Base-by-base conservation (phyloP, 805 yeast species). In the Kluyveromyces aestuarii region DNA sequence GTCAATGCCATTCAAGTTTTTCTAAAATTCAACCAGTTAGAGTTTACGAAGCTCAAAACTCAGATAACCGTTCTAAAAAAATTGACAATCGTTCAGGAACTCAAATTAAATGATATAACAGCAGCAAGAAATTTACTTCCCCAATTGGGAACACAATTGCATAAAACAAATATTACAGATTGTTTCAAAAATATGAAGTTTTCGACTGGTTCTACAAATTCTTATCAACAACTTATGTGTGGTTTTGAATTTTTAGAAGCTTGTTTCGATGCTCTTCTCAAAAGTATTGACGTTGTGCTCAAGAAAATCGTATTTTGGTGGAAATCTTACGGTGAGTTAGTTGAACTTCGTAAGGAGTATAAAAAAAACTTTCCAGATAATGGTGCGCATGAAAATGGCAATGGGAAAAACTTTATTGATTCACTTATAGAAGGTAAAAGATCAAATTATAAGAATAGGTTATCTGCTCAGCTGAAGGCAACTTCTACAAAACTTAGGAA, bases 371-470 rank as follows among this genome's bases (percentile, higher is more conserved):
- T 58, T 53, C 63, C 61, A 51, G 59, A 45, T 43, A 50, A 40
- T 52, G 51, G 37, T 54, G 62, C 49, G 46, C 45, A 40, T 21
- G 16, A 19, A 5, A 8, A 35, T 10, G 35, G 4, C 18, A 17
- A 27, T 16, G 14, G 16, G n/a, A 49, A 44, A 10, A 44, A 43
- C 16, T 40, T 47, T 2, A 21, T 41, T 11, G 60, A 60, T 1
- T 65, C 55, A 52, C 67, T 79, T 38, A 69, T 79, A 11, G 87
- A 82, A 48, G 76, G 74, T 35, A 74, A 79, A 51, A 72, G 75
- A 52, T 63, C 72, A 11, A 71, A 72, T 45, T 75, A 77, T 55
- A 75, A 74, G 49, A 67, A 68, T 18, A 69, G 73, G 37, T 51
- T 79, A 6, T 49, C 72, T 6, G 54, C 63, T 4, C 72, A 72